Evolutionary conservation across 352 stramenopile genomes (phyloP).

Genomic region (Hyaloperonospora arabidopsidis): DNA sequence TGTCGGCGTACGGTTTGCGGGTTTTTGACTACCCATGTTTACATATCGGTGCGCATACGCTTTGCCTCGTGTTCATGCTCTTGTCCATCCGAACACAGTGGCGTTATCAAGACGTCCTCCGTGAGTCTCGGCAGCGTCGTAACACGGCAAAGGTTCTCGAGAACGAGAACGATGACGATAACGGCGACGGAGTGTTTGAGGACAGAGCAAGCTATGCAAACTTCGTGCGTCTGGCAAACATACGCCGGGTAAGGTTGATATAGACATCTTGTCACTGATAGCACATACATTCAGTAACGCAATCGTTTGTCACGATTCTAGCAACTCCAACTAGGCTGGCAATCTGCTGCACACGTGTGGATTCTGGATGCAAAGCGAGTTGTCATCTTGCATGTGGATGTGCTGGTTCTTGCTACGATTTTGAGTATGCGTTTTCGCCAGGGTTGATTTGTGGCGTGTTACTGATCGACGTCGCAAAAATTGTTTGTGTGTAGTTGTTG

Average conservation of each 20-base stretch:
- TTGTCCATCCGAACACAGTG: constrained; percentile 71
- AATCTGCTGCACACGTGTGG: constrained; percentile 50
- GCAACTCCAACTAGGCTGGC: constrained; percentile 49
- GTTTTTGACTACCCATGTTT: constrained; percentile 70
- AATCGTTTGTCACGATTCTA: constrained; percentile 15
- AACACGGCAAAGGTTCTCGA: constrained; percentile 14
- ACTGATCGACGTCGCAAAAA: background rate
- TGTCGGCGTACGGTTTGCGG: constrained; percentile 51
- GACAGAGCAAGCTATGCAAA: constrained; percentile 27
- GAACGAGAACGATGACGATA: constrained; percentile 10
- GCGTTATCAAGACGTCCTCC: constrained; percentile 62
- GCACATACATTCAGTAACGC: background rate
- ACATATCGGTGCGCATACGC: constrained; percentile 65
- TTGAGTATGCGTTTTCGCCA: constrained; percentile 34
- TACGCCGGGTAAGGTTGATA: constrained; percentile 33
- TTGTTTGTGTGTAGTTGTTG: constrained; percentile 42
- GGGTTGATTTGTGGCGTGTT: background rate
- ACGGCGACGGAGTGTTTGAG: constrained; percentile 10
- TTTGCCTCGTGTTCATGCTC: constrained; percentile 72
- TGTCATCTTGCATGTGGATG: constrained; percentile 69
- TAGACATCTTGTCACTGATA: background rate
- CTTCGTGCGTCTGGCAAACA: constrained; percentile 38
- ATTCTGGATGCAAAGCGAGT: constrained; percentile 62
- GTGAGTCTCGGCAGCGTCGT: constrained; percentile 29
- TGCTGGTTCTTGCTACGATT: constrained; percentile 74